These are phyloP conservation scores for Abrus pulchellus DNA, from an alignment of 306 rosid genomes.

Conservation along the genomic window DNA sequence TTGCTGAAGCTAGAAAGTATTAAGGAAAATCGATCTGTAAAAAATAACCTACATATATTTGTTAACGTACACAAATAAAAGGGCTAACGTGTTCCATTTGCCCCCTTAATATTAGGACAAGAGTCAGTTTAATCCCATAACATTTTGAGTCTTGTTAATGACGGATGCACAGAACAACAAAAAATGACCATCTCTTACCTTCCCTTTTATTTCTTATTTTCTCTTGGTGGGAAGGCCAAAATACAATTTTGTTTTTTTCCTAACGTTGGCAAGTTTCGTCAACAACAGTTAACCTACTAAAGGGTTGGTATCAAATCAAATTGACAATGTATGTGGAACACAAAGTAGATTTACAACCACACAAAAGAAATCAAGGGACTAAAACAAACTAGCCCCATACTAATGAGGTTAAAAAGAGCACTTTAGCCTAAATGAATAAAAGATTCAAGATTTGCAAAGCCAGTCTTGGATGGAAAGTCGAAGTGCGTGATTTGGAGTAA, in stretches of 20 bases:
- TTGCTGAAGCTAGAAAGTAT: conserved; percentile 30
- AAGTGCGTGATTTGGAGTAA: conserved; percentile 79
- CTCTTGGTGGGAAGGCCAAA: conserved; percentile 32
- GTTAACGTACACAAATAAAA: conserved; percentile 2
- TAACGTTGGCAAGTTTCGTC: neutral
- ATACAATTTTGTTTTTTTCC: neutral
- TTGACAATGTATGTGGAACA: conserved; percentile 18
- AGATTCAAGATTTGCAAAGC: conserved; percentile 77
- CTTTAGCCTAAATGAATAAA: conserved; percentile 20
- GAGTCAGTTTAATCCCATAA: conserved; percentile 25
- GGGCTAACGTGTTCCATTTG: neutral
- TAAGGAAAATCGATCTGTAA: conserved; percentile 6
- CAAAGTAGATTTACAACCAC: conserved; percentile 27
- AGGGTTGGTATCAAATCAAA: conserved; percentile 29
- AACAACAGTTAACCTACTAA: neutral
- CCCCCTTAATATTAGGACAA: neutral
- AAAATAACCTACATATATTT: conserved; percentile 37
- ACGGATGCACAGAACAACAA: neutral
- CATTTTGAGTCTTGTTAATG: neutral
- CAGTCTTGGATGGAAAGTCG: conserved; percentile 88
- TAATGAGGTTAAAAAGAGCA: neutral
- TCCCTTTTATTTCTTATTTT: neutral
- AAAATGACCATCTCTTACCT: conserved; percentile 8
- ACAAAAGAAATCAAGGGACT: neutral
- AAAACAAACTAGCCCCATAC: conserved; percentile 28